A percentile compares a stretch with the other conserved stretches of the same genome.
Evolutionary conservation across 2,329 filamentous ascomycete species (phyloP).

Genomic region (Trichoderma sp.): DNA sequence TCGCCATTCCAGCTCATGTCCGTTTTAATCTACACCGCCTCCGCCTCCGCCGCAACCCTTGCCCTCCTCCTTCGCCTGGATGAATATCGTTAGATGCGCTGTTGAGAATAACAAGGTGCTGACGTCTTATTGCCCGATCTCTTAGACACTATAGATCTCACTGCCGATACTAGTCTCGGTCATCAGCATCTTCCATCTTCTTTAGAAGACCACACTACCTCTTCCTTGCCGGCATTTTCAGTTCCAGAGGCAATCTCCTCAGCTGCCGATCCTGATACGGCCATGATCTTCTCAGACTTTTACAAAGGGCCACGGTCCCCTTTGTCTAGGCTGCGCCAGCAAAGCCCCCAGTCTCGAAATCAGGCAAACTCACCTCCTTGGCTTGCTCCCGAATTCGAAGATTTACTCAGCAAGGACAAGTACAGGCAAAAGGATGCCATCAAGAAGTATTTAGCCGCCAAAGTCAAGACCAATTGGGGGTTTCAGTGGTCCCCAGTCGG

Average conservation of each 20-base stretch:
- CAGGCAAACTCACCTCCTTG: slow-evolving; percentile 32
- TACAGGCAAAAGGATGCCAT: slow-evolving; percentile 61
- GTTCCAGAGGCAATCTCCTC: slow-evolving; percentile 5
- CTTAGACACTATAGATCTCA: slow-evolving; percentile 10
- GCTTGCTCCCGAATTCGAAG: slow-evolving; percentile 54
- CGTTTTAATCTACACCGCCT: background rate
- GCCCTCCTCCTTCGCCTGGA: background rate
- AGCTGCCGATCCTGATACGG: slow-evolving; percentile 3
- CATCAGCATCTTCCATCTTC: background rate
- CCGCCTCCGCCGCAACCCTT: background rate
- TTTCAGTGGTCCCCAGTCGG: slow-evolving; percentile 53
- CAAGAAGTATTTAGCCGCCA: slow-evolving; percentile 51
- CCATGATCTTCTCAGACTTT: slow-evolving; percentile 58
- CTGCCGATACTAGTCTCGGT: slow-evolving; percentile 6
- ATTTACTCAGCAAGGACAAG: slow-evolving; percentile 61
- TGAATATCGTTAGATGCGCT: background rate
- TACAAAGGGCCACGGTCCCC: slow-evolving; percentile 56
- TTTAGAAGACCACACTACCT: background rate
- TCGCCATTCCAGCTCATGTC: background rate
- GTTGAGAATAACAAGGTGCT: slow-evolving; percentile 10
- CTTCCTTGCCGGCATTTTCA: background rate
- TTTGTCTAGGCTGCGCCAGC: slow-evolving; percentile 49
- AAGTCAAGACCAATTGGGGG: slow-evolving; percentile 58
- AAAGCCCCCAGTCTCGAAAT: slow-evolving; percentile 30
- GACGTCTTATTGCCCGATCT: slow-evolving; percentile 11